Percentiles rank a stretch among this genome's conserved stretches.
Evolutionary conservation across 768 basidiomycete genomes (phyloP).

Genomic region (Russula abietina): DNA sequence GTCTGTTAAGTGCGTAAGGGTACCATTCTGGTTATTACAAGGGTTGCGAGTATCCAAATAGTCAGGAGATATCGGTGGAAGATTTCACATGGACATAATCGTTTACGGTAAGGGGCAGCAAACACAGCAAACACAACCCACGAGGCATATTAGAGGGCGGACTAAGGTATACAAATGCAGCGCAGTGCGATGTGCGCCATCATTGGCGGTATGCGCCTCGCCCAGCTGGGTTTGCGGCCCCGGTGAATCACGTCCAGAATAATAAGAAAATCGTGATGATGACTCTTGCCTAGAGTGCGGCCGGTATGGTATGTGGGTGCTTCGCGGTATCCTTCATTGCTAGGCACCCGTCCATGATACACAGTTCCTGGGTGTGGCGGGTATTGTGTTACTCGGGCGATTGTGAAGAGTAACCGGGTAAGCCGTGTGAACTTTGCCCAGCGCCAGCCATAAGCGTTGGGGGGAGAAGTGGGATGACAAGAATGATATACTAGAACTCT

Average conservation of each 20-base stretch:
- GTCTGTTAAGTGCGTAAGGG: slow-evolving; percentile 1
- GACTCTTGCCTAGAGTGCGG: slow-evolving; percentile 35
- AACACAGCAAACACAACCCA: slow-evolving; percentile 2
- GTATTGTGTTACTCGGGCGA: slow-evolving; percentile 26
- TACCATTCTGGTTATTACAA: slow-evolving; percentile 2
- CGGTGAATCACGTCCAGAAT: slow-evolving; percentile 23
- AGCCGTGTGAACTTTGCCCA: slow-evolving; percentile 7
- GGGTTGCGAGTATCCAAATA: neutral
- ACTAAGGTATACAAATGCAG: neutral
- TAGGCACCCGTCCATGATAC: slow-evolving; percentile 36
- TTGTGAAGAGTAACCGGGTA: slow-evolving; percentile 25
- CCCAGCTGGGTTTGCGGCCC: slow-evolving; percentile 10
- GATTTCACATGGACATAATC: neutral
- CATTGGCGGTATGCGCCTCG: slow-evolving; percentile 10
- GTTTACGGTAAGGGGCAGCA: neutral
- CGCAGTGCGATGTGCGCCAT: neutral
- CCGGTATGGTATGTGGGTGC: slow-evolving; percentile 61
- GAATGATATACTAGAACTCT: too few relatives aligned
- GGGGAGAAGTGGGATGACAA: slow-evolving; percentile 59
- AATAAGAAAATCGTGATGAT: slow-evolving; percentile 24
- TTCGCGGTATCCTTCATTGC: slow-evolving; percentile 42
- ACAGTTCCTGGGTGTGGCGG: slow-evolving; percentile 39
- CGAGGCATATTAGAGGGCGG: neutral
- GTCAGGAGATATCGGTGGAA: neutral
- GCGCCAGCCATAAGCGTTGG: neutral